A percentile compares a stretch with the other conserved stretches of the same genome.
phyloP scores from a whole-genome alignment of 202 grass and related monocot genomes.

The Cymbopogon flexuosus region DNA sequence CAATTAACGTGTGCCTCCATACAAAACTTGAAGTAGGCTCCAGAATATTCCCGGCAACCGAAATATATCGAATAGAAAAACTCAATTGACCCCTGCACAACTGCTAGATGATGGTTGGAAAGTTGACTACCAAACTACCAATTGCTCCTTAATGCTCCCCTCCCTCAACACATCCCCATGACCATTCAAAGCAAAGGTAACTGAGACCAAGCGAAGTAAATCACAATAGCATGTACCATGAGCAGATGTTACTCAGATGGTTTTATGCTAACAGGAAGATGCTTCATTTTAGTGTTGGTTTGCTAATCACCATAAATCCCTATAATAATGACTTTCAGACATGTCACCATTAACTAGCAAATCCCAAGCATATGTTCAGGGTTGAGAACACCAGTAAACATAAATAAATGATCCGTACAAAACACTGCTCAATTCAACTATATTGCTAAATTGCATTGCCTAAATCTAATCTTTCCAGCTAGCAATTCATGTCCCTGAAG shows the following conservation, averaged over 20 bases:
- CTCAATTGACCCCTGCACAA: neutral
- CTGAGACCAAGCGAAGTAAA: neutral
- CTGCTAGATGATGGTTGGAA: neutral
- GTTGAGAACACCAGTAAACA: neutral
- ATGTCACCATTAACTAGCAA: neutral
- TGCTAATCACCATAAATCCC: neutral
- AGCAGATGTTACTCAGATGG: neutral
- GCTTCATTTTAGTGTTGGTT: neutral
- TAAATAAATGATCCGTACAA: neutral
- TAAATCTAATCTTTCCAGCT: neutral
- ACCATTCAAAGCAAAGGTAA: neutral
- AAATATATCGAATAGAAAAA: neutral
- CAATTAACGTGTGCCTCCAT: neutral
- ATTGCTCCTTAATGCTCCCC: neutral
- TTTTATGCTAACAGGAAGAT: neutral
- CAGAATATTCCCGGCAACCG: neutral
- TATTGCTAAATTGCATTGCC: neutral
- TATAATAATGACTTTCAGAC: neutral
- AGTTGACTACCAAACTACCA: constrained; percentile 1
- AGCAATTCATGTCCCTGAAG: neutral
- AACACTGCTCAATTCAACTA: neutral
- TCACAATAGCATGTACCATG: neutral
- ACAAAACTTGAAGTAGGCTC: neutral
- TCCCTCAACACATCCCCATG: neutral
- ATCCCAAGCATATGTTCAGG: neutral